These are phyloP conservation scores for Kandelia obovata DNA, from an alignment of 345 rosid species.

Conservation along the genomic window DNA sequence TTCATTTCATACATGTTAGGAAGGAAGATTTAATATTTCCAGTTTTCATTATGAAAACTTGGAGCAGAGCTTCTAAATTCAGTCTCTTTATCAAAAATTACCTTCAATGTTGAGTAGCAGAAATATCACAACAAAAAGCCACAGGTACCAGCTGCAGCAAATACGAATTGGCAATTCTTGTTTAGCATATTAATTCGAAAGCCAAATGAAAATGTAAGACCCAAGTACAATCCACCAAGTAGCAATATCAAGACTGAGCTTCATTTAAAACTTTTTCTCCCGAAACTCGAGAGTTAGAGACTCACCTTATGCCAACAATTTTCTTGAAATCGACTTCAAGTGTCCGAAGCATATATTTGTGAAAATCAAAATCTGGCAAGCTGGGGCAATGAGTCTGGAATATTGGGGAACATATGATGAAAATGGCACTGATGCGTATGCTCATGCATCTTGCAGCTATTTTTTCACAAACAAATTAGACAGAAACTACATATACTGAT, in stretches of 20 bases:
- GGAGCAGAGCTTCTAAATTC: too few relatives aligned
- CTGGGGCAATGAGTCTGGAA: constrained; percentile 46
- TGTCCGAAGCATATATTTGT: constrained; percentile 60
- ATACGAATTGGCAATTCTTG: constrained; percentile 7
- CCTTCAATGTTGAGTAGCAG: constrained; percentile 76
- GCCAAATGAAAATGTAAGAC: background rate
- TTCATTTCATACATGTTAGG: constrained; percentile 3
- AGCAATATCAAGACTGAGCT: too few relatives aligned
- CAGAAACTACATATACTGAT: too few relatives aligned
- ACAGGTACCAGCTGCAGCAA: constrained; percentile 65
- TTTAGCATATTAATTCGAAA: background rate
- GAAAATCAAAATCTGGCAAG: constrained; percentile 45
- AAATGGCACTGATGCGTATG: background rate
- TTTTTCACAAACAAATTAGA: too few relatives aligned
- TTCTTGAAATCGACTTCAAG: constrained; percentile 61
- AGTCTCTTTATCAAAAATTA: constrained; percentile 6
- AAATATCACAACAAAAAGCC: constrained; percentile 79
- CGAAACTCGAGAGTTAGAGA: background rate
- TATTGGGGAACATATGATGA: background rate
- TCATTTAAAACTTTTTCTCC: too few relatives aligned
- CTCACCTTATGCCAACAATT: constrained; percentile 73
- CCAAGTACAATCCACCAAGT: too few relatives aligned
- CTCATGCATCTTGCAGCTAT: too few relatives aligned
- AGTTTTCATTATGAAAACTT: background rate
- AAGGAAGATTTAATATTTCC: background rate